A percentile compares a stretch with the other conserved stretches of the same genome.
Evolutionary conservation across 202 grass and related monocot genomes (phyloP).

Genomic region (Saccharum hybrid): DNA sequence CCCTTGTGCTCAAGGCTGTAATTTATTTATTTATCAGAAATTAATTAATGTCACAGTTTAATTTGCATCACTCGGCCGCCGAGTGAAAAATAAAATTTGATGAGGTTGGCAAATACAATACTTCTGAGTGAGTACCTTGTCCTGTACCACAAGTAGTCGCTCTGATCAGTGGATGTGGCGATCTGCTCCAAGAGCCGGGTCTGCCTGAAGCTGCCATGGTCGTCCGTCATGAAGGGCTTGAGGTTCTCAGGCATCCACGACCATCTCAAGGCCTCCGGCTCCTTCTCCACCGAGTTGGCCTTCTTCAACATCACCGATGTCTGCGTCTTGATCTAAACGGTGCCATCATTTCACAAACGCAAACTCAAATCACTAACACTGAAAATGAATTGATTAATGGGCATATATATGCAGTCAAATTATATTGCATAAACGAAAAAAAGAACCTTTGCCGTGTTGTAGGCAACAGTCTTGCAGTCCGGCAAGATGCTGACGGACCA

Average conservation of each 20-base stretch:
- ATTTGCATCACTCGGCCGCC: no score
- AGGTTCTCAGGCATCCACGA: constrained; percentile 73
- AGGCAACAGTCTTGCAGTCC: constrained; percentile 62
- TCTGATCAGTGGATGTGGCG: constrained; percentile 53
- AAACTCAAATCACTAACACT: background rate
- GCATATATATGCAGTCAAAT: no score
- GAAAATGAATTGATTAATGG: no score
- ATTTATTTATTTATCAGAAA: no score
- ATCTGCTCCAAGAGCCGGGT: constrained; percentile 73
- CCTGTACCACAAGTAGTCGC: constrained; percentile 86
- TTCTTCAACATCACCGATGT: constrained; percentile 76
- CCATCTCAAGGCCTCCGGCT: constrained; percentile 47
- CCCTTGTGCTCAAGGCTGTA: constrained; percentile 55
- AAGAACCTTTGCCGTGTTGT: constrained; percentile 71
- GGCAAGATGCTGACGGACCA: constrained; percentile 84
- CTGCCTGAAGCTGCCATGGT: constrained; percentile 46
- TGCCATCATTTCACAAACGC: background rate
- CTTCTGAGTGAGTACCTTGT: constrained; percentile 56
- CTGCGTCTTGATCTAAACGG: constrained; percentile 60
- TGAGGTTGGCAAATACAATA: no score
- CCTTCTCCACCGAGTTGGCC: background rate
- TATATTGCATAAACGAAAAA: background rate
- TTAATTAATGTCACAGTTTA: no score
- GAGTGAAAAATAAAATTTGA: no score
- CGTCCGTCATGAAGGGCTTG: constrained; percentile 44